Base-by-base conservation (phyloP, 2,329 filamentous ascomycete species). In the Neoscytalidium dimidiatum region DNA sequence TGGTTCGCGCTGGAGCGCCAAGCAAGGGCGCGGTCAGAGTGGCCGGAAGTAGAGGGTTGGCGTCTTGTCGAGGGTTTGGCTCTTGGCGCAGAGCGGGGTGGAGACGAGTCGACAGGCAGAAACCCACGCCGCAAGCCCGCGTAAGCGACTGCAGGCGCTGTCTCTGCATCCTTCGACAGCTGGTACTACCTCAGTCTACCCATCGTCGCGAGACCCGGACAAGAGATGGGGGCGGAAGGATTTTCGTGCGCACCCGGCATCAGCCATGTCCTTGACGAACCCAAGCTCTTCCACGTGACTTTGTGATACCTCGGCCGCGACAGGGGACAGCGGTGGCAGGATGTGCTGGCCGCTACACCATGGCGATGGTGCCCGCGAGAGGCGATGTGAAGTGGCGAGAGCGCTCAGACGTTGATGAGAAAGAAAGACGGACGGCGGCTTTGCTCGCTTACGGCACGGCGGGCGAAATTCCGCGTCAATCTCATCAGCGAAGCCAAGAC, bases 11-110 rank as follows among this genome's bases (percentile, higher is more conserved):
- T 1, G 14, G n/a, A 8, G 21, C n/a, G 52, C 52, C 33, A 41
- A 56, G 51, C 13, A 19, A 23, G 19, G 19, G 28, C 31, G 51
- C n/a, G 29, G 51, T 56, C 31, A 35, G 31, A 56, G 14, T 56
- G 52, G 52, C 13, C 13, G 51, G 51, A 26, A 23, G 19, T 2
- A 17, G 44, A 48, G 44, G 19, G 19, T 48, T 48, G 44, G 44
- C 44, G 44, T 48, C 44, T 48, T 48, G 44, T 48, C 44, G 44
- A 14, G 51, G 28, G 21, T 35, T 41, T 38, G 51, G 51, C 33
- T 43, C 53, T 58, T 58, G 53, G 53, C 53, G 9, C 23, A 21
- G 23, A 38, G 38, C 53, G 53, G 53, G 53, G 53, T 56, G 38
- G 53, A 44, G 11, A 13, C 23, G 14, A 29, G 11, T 2, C 7